Percentiles rank a stretch among this genome's conserved stretches.
Conservation (phyloP, 768 basidiomycete genomes). For the Pleurotus giganteus region DNA sequence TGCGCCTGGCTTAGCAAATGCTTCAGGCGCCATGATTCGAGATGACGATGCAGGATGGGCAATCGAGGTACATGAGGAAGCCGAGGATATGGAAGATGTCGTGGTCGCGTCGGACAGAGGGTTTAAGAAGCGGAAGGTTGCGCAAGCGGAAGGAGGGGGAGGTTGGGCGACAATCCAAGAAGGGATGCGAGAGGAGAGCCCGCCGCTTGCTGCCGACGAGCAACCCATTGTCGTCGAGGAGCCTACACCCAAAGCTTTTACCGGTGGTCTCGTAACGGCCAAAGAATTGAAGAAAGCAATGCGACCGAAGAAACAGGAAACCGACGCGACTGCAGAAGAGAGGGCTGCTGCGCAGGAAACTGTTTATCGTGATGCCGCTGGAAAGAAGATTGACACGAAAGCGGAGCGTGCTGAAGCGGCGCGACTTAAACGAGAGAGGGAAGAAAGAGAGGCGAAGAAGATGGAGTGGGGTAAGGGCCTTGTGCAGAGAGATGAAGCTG, state of each 20-base stretch:
- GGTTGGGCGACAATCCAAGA: slow-evolving; percentile 72
- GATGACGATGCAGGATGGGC: slow-evolving; percentile 81
- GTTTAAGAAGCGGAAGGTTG: slow-evolving; percentile 71
- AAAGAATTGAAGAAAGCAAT: slow-evolving; percentile 69
- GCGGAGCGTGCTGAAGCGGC: slow-evolving; percentile 84
- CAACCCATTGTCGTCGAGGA: slow-evolving; percentile 56
- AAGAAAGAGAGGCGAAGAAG: slow-evolving; percentile 85
- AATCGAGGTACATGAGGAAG: slow-evolving; percentile 44
- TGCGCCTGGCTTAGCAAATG: slow-evolving; percentile 19
- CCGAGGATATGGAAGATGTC: slow-evolving; percentile 61
- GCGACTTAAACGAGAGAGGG: slow-evolving; percentile 70
- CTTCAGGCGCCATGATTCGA: slow-evolving; percentile 35
- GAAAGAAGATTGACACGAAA: slow-evolving; percentile 87
- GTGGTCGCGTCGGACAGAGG: slow-evolving; percentile 71
- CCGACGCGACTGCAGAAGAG: slow-evolving; percentile 48
- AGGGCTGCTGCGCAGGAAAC: slow-evolving; percentile 78
- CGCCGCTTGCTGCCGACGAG: slow-evolving; percentile 62
- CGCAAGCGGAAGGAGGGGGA: slow-evolving; percentile 38
- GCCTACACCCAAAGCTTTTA: slow-evolving; percentile 40
- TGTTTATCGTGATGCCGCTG: slow-evolving; percentile 88
- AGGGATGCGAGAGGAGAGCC: slow-evolving; percentile 47
- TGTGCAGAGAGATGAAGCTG: slow-evolving; percentile 80
- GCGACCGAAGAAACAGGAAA: slow-evolving; percentile 35
- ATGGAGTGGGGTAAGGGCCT: slow-evolving; percentile 99
- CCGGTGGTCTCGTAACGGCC: slow-evolving; percentile 77